Base-by-base conservation (phyloP, 2,329 filamentous ascomycete species). In the Xylariaceae sp. region DNA sequence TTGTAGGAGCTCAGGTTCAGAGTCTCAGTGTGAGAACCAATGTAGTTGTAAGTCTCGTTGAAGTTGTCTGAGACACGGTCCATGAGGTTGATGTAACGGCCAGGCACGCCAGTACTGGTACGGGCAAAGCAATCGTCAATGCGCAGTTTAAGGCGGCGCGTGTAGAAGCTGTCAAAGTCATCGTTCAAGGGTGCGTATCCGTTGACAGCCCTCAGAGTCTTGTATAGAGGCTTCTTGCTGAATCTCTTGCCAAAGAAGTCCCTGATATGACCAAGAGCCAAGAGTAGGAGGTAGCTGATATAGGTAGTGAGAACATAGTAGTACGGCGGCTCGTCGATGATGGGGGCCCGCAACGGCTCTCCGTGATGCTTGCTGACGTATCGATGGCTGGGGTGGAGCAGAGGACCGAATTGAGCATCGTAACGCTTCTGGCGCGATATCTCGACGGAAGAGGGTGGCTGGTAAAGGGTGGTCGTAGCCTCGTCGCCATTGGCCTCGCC, bases 1-100 rank as follows among this genome's bases (percentile, higher is more conserved):
- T 98, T 98, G 73, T 98, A 98, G 1, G 92, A 98, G 67, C 90
- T 95, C 82, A 98, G 83, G 64, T 98, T 98, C 51, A 98, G 68
- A 0, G 92, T 96, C 61, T 98, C 87, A 1, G 90, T 96, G 38
- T 77, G 82, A 30, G 87, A 94, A 37, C 92, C 92, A 2, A 85
- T 89, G 60, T 88, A 80, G 56, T 84, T 77, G 68, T 94, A 98
- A 38, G 83, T 81, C 52, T 82, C 74, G 64, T 98, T 98, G 68
- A 86, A 88, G 56, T 98, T 87, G 55, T 90, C 75, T 3, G 89
- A 94, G 49, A 77, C 82, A 53, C 92, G 86, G 60, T 96, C 90
- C 47, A 96, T 74, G 24, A 98, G 70, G 16, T 86, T 96, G 52
- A 98, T 93, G 66, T 77, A 95, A 43, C 92, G 80, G 36, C 92